Evolutionary conservation across 306 rosid species (phyloP).

Genomic region (Fagus crenata): DNA sequence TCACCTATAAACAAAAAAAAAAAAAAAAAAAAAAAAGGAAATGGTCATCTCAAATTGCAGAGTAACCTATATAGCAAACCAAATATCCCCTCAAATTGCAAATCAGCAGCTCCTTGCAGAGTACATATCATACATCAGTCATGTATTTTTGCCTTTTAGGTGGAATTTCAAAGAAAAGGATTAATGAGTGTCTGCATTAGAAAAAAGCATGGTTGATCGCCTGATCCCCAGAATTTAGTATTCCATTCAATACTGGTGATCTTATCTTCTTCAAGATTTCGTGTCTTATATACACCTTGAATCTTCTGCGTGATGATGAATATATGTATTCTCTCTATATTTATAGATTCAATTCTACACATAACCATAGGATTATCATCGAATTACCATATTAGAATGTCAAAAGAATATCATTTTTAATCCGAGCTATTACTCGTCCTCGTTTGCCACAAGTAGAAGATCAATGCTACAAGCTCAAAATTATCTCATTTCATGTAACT

Average conservation of each 20-base stretch:
- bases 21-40: slow-evolving; percentile 7
- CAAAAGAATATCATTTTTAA: not conserved
- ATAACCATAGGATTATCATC: not conserved
- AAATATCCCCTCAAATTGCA: not conserved
- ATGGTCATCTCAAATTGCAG: slow-evolving; percentile 10
- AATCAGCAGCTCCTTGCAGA: not conserved
- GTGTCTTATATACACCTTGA: not conserved
- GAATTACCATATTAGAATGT: not conserved
- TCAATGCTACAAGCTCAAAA: not conserved
- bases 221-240: not conserved
- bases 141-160: not conserved
- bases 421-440: not conserved
- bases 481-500: not conserved
- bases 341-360: not conserved
- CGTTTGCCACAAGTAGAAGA: not conserved
- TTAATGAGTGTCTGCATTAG: not conserved
- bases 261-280: not conserved
- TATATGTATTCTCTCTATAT: no score
- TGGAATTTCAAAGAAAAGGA: not conserved
- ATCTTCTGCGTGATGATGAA: no score
- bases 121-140: not conserved
- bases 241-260: not conserved
- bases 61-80: not conserved
- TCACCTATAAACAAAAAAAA: slow-evolving; percentile 55
- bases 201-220: not conserved